phyloP scores from a whole-genome alignment of 805 yeast species.

The Monosporozyma servazzii region DNA sequence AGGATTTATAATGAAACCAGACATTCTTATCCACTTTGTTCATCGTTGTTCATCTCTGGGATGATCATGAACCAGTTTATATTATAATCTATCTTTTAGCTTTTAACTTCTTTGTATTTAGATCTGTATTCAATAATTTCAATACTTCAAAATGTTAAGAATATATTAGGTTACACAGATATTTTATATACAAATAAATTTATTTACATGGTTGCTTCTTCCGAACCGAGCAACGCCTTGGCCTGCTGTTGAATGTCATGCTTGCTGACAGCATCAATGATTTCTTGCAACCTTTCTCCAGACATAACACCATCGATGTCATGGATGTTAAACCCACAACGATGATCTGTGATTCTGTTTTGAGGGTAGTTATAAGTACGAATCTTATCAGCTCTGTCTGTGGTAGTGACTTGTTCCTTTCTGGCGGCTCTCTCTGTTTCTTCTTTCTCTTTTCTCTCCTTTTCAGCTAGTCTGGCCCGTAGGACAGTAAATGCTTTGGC shows the following conservation, averaged over 20 bases:
- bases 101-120: not conserved
- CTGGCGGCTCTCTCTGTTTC: constrained; percentile 59
- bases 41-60: not conserved
- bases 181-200: not conserved
- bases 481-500: constrained; percentile 83
- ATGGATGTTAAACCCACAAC: constrained; percentile 74
- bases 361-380: constrained; percentile 91
- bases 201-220: not conserved
- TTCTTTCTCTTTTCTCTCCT: constrained; percentile 55
- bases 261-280: constrained; percentile 44
- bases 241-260: constrained; percentile 40
- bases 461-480: constrained; percentile 76
- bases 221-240: constrained; percentile 25
- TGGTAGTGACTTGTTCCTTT: constrained; percentile 75
- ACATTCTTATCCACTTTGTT: not conserved
- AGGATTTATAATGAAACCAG: constrained; percentile 11
- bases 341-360: constrained; percentile 86
- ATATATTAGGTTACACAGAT: not conserved
- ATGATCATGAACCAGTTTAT: not conserved
- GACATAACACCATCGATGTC: constrained; percentile 60
- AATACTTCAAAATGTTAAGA: not conserved
- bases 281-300: constrained; percentile 49
- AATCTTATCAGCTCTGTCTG: constrained; percentile 87
- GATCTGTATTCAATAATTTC: not conserved
- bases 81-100: not conserved